Base-by-base conservation (phyloP, 352 stramenopile species). In the Phytophthora fragariae region DNA sequence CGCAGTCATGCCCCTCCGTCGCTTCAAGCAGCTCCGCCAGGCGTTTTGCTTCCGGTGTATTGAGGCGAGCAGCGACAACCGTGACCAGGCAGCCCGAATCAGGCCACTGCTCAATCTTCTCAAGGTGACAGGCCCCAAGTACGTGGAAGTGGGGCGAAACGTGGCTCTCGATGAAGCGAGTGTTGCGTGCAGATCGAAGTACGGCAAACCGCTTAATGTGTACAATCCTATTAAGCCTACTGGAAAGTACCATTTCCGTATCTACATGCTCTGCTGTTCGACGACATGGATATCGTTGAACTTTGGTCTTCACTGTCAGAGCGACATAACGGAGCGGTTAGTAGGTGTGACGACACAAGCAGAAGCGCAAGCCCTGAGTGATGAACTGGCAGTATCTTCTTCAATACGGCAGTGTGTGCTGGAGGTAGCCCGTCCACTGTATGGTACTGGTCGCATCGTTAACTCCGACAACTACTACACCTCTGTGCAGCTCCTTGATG, bases 381-480 rank as follows among this genome's bases (percentile, higher is more conserved):
- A 41, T 41, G 35, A 41, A 41, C 3, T 41, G 4, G 35, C 35
- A 1, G 35, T 41, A 12, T 41, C 35, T 1, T 41, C 35, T 1
- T 41, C 35, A 41, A 41, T 41, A 5, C 35, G 35, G 11, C 2
- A 63, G 54, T 50, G 61, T 29, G 70, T 82, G 7, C 50, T 79
- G 19, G 70, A 82, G 31, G 57, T 82, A 0, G 64, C 57, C n/a
- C 60, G 41, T 35, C 71, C 67, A n/a, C 56, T 77, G 44, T 59
- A 75, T 57, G 17, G 44, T 39, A 63, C 64, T 0, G 49, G 56
- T 14, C 56, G 72, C 4, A 60, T 83, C 9, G 56, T 83, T 14
- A 80, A 80, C 56, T 70, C 50, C 1, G 76, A 80, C 54, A 80
- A 83, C 68, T 83, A 68, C 56, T 83, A 80, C 65, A 83, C 72